Base-by-base conservation (phyloP, 441 rosid species). In the Erodium chrysanthum region DNA sequence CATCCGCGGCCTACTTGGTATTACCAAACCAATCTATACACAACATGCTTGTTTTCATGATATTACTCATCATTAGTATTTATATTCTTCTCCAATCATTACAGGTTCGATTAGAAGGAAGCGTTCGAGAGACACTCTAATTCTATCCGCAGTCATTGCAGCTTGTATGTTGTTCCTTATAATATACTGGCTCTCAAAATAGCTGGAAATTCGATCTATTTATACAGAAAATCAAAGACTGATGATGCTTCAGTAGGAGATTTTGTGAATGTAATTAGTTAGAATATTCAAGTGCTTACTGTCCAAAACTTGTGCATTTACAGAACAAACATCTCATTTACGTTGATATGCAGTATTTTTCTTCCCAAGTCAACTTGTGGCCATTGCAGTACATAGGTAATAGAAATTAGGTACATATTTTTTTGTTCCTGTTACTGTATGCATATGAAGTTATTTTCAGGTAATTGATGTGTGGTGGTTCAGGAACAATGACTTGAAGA, bases 171-270 rank as follows among this genome's bases (percentile, higher is more conserved):
- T 94, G 84, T 91, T 94, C 81, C 85, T 94, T 74, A 85, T 94
- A 42, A 81, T 94, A 82, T 94, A 91, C 72, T 94, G 98, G 96
- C 89, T 91, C 72, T 89, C 97, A 6, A 91, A 94, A 75, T 94
- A 79, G 78, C 71, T 31, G 2, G 35, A 31, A 27, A 27, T 27
- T 27, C 8, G 52, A 71, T 64, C 40, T 23, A 40, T 40, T 59
- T 15, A 70, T 50, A 64, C 15, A 20, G 4, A 70, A 69, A 65
- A 31, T 31, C 35, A 31, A 31, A 31, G 6, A 5, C 5, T 31
- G 35, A 69, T 67, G 60, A 58, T 50, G 50, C 17, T 46, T 46
- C 10, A 3, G 17, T 46, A 46, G 52, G 52, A 14, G 52, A 12
- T 46, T 46, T 46, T 46, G 52, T 31, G 35, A 31, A 3, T 14